Evolutionary conservation across 2,329 filamentous ascomycete species (phyloP).

Genomic region (Aspergillus puulaauensis): DNA sequence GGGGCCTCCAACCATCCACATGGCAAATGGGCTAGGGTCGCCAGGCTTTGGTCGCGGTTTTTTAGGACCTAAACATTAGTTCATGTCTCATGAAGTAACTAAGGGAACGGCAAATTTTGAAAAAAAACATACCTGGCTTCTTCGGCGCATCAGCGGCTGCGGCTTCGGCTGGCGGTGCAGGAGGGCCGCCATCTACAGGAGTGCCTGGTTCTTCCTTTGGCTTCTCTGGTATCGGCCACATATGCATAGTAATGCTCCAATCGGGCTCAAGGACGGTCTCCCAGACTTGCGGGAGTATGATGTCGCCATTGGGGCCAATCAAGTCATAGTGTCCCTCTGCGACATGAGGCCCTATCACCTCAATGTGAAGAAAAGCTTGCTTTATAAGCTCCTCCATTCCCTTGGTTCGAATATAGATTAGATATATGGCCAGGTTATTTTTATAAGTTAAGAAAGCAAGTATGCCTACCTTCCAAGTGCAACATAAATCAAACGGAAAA

Average conservation of each 20-base stretch:
- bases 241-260: constrained; percentile 68
- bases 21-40: constrained; percentile 39
- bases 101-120: not conserved
- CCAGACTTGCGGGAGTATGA: constrained; percentile 80
- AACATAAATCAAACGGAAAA: constrained; percentile 83
- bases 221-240: constrained; percentile 62
- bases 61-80: constrained; percentile 26
- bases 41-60: constrained; percentile 28
- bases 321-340: constrained; percentile 78
- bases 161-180: constrained; percentile 16
- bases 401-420: constrained; percentile 42
- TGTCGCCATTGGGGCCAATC: constrained; percentile 74
- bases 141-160: constrained; percentile 27
- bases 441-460: constrained; percentile 19
- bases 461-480: constrained; percentile 71
- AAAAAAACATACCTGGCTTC: constrained; percentile 32
- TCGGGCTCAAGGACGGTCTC: constrained; percentile 78
- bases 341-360: constrained; percentile 73
- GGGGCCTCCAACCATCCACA: constrained; percentile 45
- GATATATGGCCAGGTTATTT: not conserved
- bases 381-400: constrained; percentile 85
- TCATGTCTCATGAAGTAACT: not conserved
- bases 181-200: constrained; percentile 23
- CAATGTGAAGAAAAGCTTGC: constrained; percentile 78
- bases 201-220: constrained; percentile 41